A percentile compares a stretch with the other conserved stretches of the same genome.
phyloP scores from a whole-genome alignment of 345 rosid genomes.

The Populus nigra region DNA sequence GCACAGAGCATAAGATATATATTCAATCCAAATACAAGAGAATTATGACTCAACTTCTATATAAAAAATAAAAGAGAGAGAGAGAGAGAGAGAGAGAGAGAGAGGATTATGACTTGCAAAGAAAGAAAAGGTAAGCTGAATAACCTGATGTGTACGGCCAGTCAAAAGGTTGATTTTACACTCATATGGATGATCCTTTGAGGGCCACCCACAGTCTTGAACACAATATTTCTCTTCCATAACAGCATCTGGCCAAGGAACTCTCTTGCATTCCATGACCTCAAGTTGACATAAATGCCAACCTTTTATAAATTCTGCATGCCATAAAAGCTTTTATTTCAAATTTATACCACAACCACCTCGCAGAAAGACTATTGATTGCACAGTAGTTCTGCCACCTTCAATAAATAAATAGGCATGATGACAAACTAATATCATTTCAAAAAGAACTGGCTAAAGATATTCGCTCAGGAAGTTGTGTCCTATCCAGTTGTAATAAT shows the following conservation, averaged over 20 bases:
- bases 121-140: constrained; percentile 1
- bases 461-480: background rate
- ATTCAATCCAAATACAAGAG: too few relatives aligned
- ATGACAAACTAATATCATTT: background rate
- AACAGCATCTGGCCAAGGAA: constrained; percentile 68
- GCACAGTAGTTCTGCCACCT: background rate
- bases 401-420: background rate
- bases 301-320: constrained; percentile 59
- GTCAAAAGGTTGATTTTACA: constrained; percentile 86
- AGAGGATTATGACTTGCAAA: background rate
- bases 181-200: constrained; percentile 67
- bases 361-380: background rate
- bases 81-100: background rate
- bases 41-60: too few relatives aligned
- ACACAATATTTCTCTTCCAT: constrained; percentile 49
- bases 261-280: constrained; percentile 72
- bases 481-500: background rate
- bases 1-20: too few relatives aligned
- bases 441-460: background rate
- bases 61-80: too few relatives aligned
- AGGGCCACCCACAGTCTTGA: constrained; percentile 67
- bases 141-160: constrained; percentile 95
- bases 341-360: constrained; percentile 8
- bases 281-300: constrained; percentile 90
- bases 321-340: background rate